Percentiles rank a stretch among this genome's conserved stretches.
These are phyloP conservation scores for Nectriaceae sp. DNA, from an alignment of 2,329 filamentous ascomycete genomes.

Conservation along the genomic window DNA sequence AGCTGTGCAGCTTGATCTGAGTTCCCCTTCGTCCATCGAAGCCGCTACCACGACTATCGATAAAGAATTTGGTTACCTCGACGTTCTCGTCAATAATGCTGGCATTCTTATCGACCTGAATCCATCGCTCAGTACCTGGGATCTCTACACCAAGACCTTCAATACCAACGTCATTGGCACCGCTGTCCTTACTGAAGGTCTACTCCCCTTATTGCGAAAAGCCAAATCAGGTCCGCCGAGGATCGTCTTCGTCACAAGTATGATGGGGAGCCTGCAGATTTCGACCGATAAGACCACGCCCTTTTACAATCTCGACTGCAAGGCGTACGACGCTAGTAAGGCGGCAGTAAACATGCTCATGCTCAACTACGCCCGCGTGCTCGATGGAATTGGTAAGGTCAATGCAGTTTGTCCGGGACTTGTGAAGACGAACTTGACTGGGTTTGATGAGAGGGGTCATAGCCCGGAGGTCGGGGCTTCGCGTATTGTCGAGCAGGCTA, in stretches of 20 bases:
- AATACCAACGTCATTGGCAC: slow-evolving; percentile 39
- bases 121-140: slow-evolving; percentile 20
- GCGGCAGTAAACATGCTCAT: slow-evolving; percentile 44
- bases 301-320: slow-evolving; percentile 31
- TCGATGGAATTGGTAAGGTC: slow-evolving; percentile 37
- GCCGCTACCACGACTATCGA: slow-evolving; percentile 24
- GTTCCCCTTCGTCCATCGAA: slow-evolving; percentile 28
- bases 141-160: slow-evolving; percentile 32
- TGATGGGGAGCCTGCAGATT: slow-evolving; percentile 35
- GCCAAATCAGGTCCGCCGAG: slow-evolving; percentile 30
- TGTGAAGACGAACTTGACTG: slow-evolving; percentile 33
- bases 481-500: slow-evolving; percentile 33
- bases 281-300: slow-evolving; percentile 27
- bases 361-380: slow-evolving; percentile 33
- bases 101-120: slow-evolving; percentile 32
- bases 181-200: slow-evolving; percentile 28
- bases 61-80: slow-evolving; percentile 27
- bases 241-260: slow-evolving; percentile 40
- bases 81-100: slow-evolving; percentile 40
- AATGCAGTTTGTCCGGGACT: slow-evolving; percentile 40
- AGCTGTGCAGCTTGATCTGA: slow-evolving; percentile 28
- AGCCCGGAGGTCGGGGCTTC: slow-evolving; percentile 30
- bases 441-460: slow-evolving; percentile 9
- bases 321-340: slow-evolving; percentile 42
- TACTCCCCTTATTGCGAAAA: slow-evolving; percentile 32